Evolutionary conservation across 164 flowering plant genomes (phyloP).

Genomic region (Taxillus chinensis): DNA sequence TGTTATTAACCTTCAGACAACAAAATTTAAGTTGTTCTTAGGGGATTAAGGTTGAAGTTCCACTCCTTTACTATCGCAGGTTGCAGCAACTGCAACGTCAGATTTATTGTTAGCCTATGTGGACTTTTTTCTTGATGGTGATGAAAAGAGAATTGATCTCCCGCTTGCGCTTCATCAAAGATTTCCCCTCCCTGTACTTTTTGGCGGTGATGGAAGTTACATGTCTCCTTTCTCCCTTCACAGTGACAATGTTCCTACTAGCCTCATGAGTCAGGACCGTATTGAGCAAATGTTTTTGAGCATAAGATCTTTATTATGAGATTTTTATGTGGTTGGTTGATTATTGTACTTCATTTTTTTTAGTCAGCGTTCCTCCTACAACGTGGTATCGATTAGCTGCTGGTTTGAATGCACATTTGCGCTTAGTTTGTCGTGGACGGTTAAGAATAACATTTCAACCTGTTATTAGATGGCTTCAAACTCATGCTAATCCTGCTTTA

Average conservation of each 20-base stretch:
- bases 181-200: slow-evolving; percentile 62
- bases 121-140: slow-evolving; percentile 95
- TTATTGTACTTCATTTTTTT: background rate
- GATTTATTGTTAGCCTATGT: slow-evolving; percentile 87
- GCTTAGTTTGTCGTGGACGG: slow-evolving; percentile 3
- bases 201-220: slow-evolving; percentile 98
- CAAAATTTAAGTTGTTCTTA: no score
- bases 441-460: slow-evolving; percentile 2
- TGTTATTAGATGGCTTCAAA: slow-evolving; percentile 3
- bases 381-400: slow-evolving; percentile 2
- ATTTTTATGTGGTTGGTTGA: background rate
- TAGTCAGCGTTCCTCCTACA: slow-evolving; percentile 3
- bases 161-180: slow-evolving; percentile 82
- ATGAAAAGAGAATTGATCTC: slow-evolving; percentile 88
- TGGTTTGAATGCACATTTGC: slow-evolving; percentile 5
- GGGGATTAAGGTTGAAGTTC: no score
- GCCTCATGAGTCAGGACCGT: slow-evolving; percentile 78
- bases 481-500: slow-evolving; percentile 5
- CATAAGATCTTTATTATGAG: no score
- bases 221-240: slow-evolving; percentile 88
- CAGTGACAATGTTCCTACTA: slow-evolving; percentile 73
- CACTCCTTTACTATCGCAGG: slow-evolving; percentile 31
- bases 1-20: no score
- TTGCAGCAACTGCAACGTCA: slow-evolving; percentile 81
- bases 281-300: background rate